Evolutionary conservation across 2,329 filamentous ascomycete species (phyloP).

Genomic region (Trichoderma sp.): DNA sequence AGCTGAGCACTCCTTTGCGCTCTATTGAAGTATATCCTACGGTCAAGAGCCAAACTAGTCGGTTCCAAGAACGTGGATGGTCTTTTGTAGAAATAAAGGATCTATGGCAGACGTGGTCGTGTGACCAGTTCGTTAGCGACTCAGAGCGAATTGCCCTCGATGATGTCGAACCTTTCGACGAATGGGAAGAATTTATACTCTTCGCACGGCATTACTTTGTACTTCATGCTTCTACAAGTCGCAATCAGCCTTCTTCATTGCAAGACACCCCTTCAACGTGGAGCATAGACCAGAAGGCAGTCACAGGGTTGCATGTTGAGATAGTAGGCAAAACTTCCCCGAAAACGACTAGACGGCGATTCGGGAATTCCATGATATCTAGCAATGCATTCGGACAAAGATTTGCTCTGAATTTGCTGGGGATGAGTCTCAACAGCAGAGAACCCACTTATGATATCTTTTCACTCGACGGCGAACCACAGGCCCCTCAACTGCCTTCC

Average conservation of each 20-base stretch:
- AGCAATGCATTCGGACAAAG: slow-evolving; percentile 46
- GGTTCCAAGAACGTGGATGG: slow-evolving; percentile 76
- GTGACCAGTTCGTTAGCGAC: slow-evolving; percentile 65
- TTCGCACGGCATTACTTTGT: slow-evolving; percentile 86
- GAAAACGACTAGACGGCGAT: slow-evolving; percentile 54
- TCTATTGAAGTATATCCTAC: slow-evolving; percentile 73
- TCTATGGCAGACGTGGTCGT: slow-evolving; percentile 83
- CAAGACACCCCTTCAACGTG: not conserved
- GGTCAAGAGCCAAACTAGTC: slow-evolving; percentile 64
- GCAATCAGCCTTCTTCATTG: not conserved
- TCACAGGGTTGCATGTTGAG: slow-evolving; percentile 17
- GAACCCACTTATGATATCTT: slow-evolving; percentile 58
- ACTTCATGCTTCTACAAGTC: slow-evolving; percentile 58
- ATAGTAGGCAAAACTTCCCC: slow-evolving; percentile 28
- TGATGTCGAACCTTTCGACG: slow-evolving; percentile 81
- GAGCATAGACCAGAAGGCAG: not conserved
- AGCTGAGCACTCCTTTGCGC: slow-evolving; percentile 76
- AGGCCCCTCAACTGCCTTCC: slow-evolving; percentile 37
- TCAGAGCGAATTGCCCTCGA: slow-evolving; percentile 67
- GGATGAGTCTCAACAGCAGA: slow-evolving; percentile 50
- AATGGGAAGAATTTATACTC: slow-evolving; percentile 92
- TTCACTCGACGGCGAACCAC: slow-evolving; percentile 31
- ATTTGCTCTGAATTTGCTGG: slow-evolving; percentile 52
- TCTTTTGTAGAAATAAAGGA: slow-evolving; percentile 62
- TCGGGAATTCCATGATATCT: slow-evolving; percentile 58